phyloP scores from a whole-genome alignment of 371 early-diverging fungal species.

The Saksenaea vasiformis region DNA sequence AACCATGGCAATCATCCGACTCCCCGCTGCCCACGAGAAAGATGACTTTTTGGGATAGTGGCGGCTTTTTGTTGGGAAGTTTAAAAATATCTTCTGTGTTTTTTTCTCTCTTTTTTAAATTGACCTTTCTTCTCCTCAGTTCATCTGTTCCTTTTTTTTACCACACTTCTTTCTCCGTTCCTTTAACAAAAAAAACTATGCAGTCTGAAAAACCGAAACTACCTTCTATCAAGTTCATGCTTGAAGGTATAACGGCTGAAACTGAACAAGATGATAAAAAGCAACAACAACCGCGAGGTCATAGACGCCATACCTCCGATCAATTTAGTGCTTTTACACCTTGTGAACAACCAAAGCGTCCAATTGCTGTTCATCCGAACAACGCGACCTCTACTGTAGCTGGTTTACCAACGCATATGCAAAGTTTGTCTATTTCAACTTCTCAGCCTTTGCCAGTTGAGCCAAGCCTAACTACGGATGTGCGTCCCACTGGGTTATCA shows the following conservation, averaged over 20 bases:
- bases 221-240: constrained; percentile 31
- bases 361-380: neutral
- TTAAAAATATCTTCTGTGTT: constrained; percentile 4
- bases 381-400: constrained; percentile 1
- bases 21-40: constrained; percentile 2
- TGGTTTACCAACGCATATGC: constrained; percentile 13
- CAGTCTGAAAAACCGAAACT: constrained; percentile 25
- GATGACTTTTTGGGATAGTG: constrained; percentile 1
- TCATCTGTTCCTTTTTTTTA: constrained; percentile 9
- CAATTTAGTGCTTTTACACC: neutral
- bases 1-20: constrained; percentile 3
- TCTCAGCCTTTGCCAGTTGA: constrained; percentile 19
- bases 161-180: constrained; percentile 9
- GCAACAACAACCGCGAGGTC: constrained; percentile 11
- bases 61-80: neutral
- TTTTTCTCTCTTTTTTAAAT: constrained; percentile 5
- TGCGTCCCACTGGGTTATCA: constrained; percentile 5
- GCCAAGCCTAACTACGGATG: constrained; percentile 9
- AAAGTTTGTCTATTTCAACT: constrained; percentile 20
- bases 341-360: neutral
- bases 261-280: constrained; percentile 7
- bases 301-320: constrained; percentile 28
- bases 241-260: constrained; percentile 17
- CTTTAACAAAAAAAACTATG: constrained; percentile 12
- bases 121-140: constrained; percentile 8